Evolutionary conservation across 2,329 filamentous ascomycete species (phyloP).

Genomic region (Pseudophaeomoniella oleicola): DNA sequence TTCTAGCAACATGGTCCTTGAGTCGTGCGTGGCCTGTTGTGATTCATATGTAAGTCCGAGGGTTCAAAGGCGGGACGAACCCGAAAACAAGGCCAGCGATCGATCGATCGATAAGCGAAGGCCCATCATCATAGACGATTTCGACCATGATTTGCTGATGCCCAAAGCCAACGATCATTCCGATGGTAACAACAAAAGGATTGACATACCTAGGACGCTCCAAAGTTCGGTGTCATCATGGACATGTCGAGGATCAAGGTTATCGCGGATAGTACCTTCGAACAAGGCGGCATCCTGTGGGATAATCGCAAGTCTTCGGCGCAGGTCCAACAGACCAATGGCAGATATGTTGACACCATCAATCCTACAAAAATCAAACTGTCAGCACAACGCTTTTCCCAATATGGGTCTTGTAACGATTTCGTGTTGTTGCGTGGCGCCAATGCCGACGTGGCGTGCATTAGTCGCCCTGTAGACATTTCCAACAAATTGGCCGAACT

Average conservation of each 20-base stretch:
- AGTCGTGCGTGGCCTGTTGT: conserved; percentile 72
- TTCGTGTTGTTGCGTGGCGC: not conserved
- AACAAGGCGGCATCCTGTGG: conserved; percentile 96
- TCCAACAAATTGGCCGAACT: conserved; percentile 7
- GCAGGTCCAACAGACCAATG: conserved; percentile 79
- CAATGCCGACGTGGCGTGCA: not conserved
- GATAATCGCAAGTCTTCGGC: conserved; percentile 84
- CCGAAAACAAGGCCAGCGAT: not conserved
- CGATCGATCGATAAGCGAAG: too few species aligned
- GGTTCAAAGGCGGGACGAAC: conserved; percentile 14
- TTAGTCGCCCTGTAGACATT: not conserved
- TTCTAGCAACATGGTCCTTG: conserved; percentile 72
- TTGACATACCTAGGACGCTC: conserved; percentile 66
- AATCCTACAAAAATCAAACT: conserved; percentile 40
- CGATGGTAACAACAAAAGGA: conserved; percentile 2
- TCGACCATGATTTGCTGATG: not conserved
- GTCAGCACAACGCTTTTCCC: not conserved
- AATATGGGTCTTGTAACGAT: not conserved
- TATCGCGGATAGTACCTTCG: conserved; percentile 83
- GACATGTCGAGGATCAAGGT: conserved; percentile 84
- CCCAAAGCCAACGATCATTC: not conserved
- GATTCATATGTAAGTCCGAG: too few species aligned
- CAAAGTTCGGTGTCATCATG: conserved; percentile 96
- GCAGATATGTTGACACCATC: conserved; percentile 78
- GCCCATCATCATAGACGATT: too few species aligned